Evolutionary conservation across 495 filamentous ascomycete genomes (phyloP).

Genomic region (Podospora anserina): DNA sequence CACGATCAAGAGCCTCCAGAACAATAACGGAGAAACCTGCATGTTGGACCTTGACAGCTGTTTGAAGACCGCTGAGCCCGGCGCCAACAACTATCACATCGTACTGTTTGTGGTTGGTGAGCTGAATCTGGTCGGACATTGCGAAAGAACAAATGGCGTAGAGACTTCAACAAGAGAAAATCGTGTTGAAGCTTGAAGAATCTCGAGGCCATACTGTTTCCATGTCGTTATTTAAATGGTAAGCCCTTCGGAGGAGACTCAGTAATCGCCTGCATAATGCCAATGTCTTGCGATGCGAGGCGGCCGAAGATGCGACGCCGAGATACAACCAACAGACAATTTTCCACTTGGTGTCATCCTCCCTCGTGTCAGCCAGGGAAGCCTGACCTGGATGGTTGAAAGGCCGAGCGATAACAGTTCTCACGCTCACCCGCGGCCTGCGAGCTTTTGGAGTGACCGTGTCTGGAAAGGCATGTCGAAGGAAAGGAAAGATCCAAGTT

Average conservation of each 20-base stretch:
- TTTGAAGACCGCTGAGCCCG: constrained; percentile 47
- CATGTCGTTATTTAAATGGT: neutral
- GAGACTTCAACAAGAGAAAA: neutral
- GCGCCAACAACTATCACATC: constrained; percentile 49
- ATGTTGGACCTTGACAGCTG: constrained; percentile 40
- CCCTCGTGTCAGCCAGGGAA: neutral
- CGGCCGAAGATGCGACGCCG: neutral
- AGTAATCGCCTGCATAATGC: neutral
- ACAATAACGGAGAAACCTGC: constrained; percentile 43
- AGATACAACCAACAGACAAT: neutral
- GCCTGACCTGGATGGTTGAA: neutral
- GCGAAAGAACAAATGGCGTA: neutral
- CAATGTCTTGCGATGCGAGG: neutral
- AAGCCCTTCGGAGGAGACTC: neutral
- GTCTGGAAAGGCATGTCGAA: neutral
- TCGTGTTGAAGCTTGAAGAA: neutral
- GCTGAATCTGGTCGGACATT: neutral
- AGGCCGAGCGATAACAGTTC: neutral
- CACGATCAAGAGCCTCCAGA: constrained; percentile 50
- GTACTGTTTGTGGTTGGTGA: constrained; percentile 1
- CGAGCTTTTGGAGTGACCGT: neutral
- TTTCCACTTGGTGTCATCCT: neutral
- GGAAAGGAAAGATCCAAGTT: neutral
- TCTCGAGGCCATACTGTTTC: neutral
- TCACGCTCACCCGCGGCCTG: neutral